These are phyloP conservation scores for Paramecium biaurelia DNA, from an alignment of 73 alveolate species.

Conservation along the genomic window DNA sequence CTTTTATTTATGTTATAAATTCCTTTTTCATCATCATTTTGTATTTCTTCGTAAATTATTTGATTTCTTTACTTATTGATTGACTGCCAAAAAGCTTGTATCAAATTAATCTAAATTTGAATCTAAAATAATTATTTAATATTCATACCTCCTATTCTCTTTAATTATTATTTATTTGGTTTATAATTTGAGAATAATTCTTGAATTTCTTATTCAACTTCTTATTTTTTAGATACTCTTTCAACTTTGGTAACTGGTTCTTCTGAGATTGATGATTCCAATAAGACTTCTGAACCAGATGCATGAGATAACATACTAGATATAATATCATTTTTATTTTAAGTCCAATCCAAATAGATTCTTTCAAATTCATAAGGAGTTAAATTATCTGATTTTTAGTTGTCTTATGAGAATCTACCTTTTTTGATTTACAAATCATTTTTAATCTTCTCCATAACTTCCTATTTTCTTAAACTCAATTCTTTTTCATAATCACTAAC, in stretches of 20 bases:
- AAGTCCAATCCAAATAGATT: neutral
- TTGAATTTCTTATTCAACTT: neutral
- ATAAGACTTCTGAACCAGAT: neutral
- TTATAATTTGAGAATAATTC: neutral
- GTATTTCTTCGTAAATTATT: neutral
- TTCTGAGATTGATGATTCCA: neutral
- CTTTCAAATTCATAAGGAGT: conserved; percentile 13
- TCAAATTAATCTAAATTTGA: neutral
- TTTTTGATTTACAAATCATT: neutral
- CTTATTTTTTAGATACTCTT: neutral
- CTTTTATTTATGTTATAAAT: neutral
- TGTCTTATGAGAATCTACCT: neutral
- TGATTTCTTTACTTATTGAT: neutral
- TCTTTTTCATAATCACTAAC: neutral
- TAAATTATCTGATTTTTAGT: neutral
- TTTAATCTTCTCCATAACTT: conserved; percentile 5
- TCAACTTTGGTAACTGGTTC: neutral
- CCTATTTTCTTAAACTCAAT: neutral
- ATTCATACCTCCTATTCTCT: neutral
- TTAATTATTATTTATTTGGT: neutral
- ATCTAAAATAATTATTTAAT: neutral
- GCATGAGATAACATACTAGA: conserved; percentile 6
- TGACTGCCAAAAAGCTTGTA: neutral
- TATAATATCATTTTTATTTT: neutral
- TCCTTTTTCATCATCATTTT: neutral